Conservation (phyloP, 495 filamentous ascomycete species). For the Cairneyella variabilis region DNA sequence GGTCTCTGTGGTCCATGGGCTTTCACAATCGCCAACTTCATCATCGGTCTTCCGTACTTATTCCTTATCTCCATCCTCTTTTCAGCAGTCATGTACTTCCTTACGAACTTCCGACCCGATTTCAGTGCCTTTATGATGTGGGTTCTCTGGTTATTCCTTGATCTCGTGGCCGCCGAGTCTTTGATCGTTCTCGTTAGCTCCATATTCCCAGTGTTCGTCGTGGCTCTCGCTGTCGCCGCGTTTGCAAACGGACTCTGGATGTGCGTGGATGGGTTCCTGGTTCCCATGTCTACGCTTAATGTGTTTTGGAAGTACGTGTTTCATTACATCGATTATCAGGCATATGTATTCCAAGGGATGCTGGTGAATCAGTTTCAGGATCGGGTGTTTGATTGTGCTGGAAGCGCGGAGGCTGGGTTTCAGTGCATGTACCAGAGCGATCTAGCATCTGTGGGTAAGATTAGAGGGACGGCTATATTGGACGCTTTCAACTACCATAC, state of each 20-base stretch:
- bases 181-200: slow-evolving; percentile 71
- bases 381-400: slow-evolving; percentile 53
- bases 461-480: slow-evolving; percentile 62
- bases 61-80: slow-evolving; percentile 68
- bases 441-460: slow-evolving; percentile 57
- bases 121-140: slow-evolving; percentile 67
- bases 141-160: slow-evolving; percentile 82
- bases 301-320: slow-evolving; percentile 81
- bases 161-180: slow-evolving; percentile 74
- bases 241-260: slow-evolving; percentile 87
- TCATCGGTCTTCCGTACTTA: slow-evolving; percentile 74
- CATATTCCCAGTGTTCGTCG: slow-evolving; percentile 72
- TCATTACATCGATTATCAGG: slow-evolving; percentile 64
- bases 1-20: slow-evolving; percentile 68
- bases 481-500: slow-evolving; percentile 59
- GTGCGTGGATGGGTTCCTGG: slow-evolving; percentile 72
- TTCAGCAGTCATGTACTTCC: slow-evolving; percentile 70
- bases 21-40: slow-evolving; percentile 71
- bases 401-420: slow-evolving; percentile 22
- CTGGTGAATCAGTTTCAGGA: slow-evolving; percentile 75
- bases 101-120: slow-evolving; percentile 66
- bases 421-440: slow-evolving; percentile 62
- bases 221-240: slow-evolving; percentile 67
- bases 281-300: slow-evolving; percentile 56
- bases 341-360: slow-evolving; percentile 83